These are phyloP conservation scores for Carex parvula DNA, from an alignment of 176 grass and related monocot species.

Conservation along the genomic window DNA sequence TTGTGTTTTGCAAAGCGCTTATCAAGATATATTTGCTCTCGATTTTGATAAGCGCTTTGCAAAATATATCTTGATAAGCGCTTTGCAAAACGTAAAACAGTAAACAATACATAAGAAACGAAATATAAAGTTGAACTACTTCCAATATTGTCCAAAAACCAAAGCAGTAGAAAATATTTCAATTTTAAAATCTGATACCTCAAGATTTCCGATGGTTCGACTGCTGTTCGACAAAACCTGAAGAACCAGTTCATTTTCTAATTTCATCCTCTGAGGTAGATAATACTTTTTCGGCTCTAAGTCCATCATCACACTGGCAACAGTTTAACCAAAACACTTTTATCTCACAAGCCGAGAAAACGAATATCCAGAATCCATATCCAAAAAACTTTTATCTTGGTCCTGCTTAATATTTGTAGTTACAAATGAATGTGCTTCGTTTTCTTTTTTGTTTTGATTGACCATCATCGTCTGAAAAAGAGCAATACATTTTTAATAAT, in stretches of 20 bases:
- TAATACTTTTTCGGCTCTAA: not conserved
- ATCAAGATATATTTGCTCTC: not conserved
- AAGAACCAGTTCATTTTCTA: too few relatives aligned
- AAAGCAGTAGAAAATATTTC: not conserved
- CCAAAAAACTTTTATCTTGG: not conserved
- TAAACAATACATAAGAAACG: too few relatives aligned
- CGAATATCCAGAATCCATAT: not conserved
- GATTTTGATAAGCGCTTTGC: too few relatives aligned
- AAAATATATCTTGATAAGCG: too few relatives aligned
- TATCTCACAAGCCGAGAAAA: not conserved
- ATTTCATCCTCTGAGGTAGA: not conserved
- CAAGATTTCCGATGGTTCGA: too few relatives aligned
- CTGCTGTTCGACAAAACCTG: too few relatives aligned
- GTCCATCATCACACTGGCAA: not conserved
- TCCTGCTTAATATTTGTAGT: not conserved
- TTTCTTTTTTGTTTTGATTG: not conserved
- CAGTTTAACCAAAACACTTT: too few relatives aligned
- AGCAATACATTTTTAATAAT: not conserved
- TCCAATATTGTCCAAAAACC: too few relatives aligned
- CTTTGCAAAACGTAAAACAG: too few relatives aligned
- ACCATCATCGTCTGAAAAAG: not conserved
- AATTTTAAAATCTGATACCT: too few relatives aligned
- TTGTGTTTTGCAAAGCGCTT: not conserved
- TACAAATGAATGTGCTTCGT: not conserved
- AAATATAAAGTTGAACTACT: too few relatives aligned